phyloP scores from a whole-genome alignment of 768 basidiomycete genomes.

The Candolleomyces aberdarensis region DNA sequence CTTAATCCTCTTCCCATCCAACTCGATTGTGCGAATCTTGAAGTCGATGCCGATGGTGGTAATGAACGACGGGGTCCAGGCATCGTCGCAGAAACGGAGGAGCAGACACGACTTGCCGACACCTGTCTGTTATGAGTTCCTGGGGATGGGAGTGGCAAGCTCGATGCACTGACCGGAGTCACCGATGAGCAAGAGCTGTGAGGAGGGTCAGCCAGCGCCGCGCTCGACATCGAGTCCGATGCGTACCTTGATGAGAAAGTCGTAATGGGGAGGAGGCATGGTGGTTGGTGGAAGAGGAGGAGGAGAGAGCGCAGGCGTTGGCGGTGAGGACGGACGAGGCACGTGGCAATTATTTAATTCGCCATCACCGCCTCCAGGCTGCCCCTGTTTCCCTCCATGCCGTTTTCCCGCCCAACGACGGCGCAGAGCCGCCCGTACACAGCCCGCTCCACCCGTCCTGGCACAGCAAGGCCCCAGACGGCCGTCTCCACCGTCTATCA shows the following conservation, averaged over 20 bases:
- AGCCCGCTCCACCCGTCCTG: slow-evolving; percentile 34
- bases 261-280: slow-evolving; percentile 94
- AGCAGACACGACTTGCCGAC: slow-evolving; percentile 97
- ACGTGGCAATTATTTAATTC: slow-evolving; percentile 4
- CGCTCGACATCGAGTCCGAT: neutral
- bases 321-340: neutral
- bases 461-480: slow-evolving; percentile 54
- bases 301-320: neutral
- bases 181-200: slow-evolving; percentile 88
- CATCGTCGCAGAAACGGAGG: slow-evolving; percentile 97
- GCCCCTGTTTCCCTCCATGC: neutral
- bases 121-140: slow-evolving; percentile 41
- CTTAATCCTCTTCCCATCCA: slow-evolving; percentile 97
- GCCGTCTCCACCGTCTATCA: slow-evolving; percentile 65
- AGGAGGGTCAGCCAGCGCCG: slow-evolving; percentile 5
- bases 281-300: neutral
- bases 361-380: neutral
- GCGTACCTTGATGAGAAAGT: slow-evolving; percentile 90
- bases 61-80: slow-evolving; percentile 99
- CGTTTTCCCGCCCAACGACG: neutral
- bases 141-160: slow-evolving; percentile 4
- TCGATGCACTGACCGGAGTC: slow-evolving; percentile 70
- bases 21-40: slow-evolving; percentile 98
- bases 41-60: slow-evolving; percentile 99
- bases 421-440: slow-evolving; percentile 5